Base-by-base conservation (phyloP, 345 rosid genomes). In the Pistacia integerrima region DNA sequence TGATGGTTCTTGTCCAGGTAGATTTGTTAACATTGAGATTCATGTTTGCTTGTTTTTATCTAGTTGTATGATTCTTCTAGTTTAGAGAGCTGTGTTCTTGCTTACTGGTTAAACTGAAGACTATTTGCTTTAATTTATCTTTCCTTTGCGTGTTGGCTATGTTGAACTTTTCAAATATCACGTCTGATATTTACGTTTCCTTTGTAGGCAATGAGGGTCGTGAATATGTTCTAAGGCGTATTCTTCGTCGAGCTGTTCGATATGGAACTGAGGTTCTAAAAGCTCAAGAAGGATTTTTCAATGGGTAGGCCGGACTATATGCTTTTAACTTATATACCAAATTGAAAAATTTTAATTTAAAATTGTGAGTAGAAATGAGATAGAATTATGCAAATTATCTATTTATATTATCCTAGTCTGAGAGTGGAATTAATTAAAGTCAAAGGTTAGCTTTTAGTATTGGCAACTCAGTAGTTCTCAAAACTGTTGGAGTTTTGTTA, bases 1-100 rank as follows among this genome's bases (percentile, higher is more conserved):
- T 67, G 99, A 96, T 84, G 98, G 99, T 70, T 93, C 99, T 80
- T 87, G 95, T 74, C 99, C 99, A 86, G 99, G 99, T 96, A 83
- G 67, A 70, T 49, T 58, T 18, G 46, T 68, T 30, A 36, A 56
- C 17, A 13, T 67, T 46, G 8, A 20, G 22, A 52, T 46, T 58
- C 52, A 25, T 58, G 61, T 54, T 5, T 63, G 44, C 51, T 8
- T 22, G 11, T 60, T 8, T 52, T 54, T 52, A 46, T 46, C 58
- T n/a, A 12, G 11, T 22, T 5, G 49, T 7, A 16, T 56, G 11
- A 20, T 54, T 54, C 61, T 68, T 57, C 67, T 36, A 49, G 3
- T 38, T 36, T 51, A 28, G 51, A 44, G 62, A 49, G 28, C 18
- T 33, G 22, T 59, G 65, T 59, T 60, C 20, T 59, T 25, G 58